Conservation (phyloP, 495 filamentous ascomycete genomes). For the Terfezia boudieri region DNA sequence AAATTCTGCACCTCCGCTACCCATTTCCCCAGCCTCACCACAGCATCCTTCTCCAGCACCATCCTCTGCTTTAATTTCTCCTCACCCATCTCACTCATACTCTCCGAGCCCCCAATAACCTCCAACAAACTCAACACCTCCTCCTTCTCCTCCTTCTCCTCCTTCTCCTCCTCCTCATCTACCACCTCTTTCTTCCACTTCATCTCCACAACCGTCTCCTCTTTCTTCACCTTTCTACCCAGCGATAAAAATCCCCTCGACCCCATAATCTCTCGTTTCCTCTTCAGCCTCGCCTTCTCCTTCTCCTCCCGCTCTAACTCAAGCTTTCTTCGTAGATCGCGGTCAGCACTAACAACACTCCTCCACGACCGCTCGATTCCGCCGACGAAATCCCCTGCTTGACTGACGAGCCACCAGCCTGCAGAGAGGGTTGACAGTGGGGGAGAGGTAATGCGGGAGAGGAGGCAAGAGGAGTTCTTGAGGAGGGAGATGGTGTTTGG, state of each 20-base stretch:
- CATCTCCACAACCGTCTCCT: too few relatives aligned
- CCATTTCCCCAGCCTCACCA: not conserved
- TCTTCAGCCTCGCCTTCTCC: not conserved
- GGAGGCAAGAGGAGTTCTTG: not conserved
- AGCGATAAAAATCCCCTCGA: not conserved
- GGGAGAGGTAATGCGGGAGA: not conserved
- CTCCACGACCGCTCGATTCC: not conserved
- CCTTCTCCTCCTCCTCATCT: not conserved
- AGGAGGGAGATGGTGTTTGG: not conserved
- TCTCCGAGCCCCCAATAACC: too few relatives aligned
- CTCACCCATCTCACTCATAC: not conserved
- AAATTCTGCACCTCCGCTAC: not conserved
- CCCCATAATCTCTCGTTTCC: not conserved
- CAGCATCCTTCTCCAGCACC: not conserved
- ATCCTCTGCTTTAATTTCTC: not conserved
- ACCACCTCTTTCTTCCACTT: not conserved
- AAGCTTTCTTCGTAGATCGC: not conserved
- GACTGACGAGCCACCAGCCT: not conserved
- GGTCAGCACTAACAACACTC: not conserved
- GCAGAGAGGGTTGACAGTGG: not conserved
- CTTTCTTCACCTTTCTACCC: not conserved
- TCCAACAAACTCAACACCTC: too few relatives aligned
- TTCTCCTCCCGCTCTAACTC: not conserved
- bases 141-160: not conserved
- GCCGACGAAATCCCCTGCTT: not conserved